Conservation (phyloP, 1,139 yeast genomes). For the Arxiozyma bovina region DNA sequence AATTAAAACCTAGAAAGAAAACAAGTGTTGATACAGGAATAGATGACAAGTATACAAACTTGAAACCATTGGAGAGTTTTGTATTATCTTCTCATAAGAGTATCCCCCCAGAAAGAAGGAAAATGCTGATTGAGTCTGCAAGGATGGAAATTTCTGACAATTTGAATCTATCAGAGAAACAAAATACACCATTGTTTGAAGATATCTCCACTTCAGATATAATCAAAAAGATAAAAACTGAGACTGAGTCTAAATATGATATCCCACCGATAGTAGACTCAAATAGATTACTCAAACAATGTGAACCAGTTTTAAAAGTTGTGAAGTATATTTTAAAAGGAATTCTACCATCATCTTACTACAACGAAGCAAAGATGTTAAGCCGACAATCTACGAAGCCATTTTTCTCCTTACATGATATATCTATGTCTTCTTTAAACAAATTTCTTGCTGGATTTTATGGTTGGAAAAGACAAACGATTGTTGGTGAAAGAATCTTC, state of each 20-base stretch:
- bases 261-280: neutral
- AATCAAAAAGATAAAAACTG: neutral
- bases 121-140: neutral
- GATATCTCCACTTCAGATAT: neutral
- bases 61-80: neutral
- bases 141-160: neutral
- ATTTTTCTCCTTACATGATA: slow-evolving; percentile 33
- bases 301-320: slow-evolving; percentile 12
- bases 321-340: slow-evolving; percentile 42
- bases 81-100: neutral
- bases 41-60: neutral
- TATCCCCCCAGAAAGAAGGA: neutral
- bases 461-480: slow-evolving; percentile 50
- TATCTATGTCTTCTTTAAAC: neutral
- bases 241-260: neutral
- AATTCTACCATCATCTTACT: slow-evolving; percentile 39
- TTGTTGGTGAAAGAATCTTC: slow-evolving; percentile 38
- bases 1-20: neutral
- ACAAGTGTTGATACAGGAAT: too few species aligned
- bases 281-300: neutral
- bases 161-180: neutral
- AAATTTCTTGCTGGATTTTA: slow-evolving; percentile 45
- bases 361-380: slow-evolving; percentile 39
- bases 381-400: slow-evolving; percentile 35
- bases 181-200: neutral